Evolutionary conservation across 148 eudicot genomes (phyloP).

Genomic region (Silene conica): DNA sequence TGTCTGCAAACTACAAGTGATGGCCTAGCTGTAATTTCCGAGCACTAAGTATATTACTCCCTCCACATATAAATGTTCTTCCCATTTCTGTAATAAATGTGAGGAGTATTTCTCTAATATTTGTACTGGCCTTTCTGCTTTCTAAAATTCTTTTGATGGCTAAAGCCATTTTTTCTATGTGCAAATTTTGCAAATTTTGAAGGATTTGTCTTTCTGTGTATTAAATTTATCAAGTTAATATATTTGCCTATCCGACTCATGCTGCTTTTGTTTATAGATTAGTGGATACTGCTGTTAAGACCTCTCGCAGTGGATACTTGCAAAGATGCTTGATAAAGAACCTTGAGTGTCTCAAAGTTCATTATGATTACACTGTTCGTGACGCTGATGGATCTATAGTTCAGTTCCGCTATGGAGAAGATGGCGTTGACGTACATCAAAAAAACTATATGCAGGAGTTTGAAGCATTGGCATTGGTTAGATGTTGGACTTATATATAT

Average conservation of each 20-base stretch:
- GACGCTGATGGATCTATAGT: slow-evolving; percentile 93
- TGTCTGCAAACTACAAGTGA: not conserved
- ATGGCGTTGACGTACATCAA: slow-evolving; percentile 87
- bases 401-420: slow-evolving; percentile 94
- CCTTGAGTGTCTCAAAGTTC: slow-evolving; percentile 81
- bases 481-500: slow-evolving; percentile 16
- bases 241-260: slow-evolving; percentile 4
- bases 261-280: slow-evolving; percentile 37
- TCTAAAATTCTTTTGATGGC: slow-evolving; percentile 1
- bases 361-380: slow-evolving; percentile 91
- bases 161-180: not conserved
- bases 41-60: not conserved
- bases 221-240: not conserved
- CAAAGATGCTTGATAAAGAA: slow-evolving; percentile 92
- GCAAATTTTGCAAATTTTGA: not conserved
- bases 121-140: not conserved
- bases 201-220: not conserved
- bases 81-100: too few relatives aligned
- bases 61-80: too few relatives aligned
- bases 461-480: slow-evolving; percentile 71
- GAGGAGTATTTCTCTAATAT: too few relatives aligned
- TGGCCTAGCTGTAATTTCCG: not conserved
- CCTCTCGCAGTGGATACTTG: slow-evolving; percentile 98
- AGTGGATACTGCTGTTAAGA: slow-evolving; percentile 97
- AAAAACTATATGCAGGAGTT: slow-evolving; percentile 81